Conservation (phyloP, 805 yeast species). For the Hanseniaspora valbyensis region DNA sequence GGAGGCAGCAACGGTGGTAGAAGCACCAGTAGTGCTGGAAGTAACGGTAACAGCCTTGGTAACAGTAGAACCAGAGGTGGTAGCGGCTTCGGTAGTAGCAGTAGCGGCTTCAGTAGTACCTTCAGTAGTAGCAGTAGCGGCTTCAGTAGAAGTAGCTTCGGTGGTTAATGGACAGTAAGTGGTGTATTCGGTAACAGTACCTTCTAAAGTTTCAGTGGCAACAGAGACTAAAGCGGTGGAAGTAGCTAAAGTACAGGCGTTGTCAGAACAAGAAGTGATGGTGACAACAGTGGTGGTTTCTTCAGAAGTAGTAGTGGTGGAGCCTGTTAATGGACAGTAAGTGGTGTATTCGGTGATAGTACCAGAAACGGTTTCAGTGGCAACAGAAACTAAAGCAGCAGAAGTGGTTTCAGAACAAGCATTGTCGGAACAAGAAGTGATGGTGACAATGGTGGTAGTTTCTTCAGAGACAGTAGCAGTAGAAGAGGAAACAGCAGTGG, state of each 20-base stretch:
- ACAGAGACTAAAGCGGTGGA: slow-evolving; percentile 30
- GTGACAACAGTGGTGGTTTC: slow-evolving; percentile 29
- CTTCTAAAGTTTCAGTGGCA: slow-evolving; percentile 29
- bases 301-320: slow-evolving; percentile 22
- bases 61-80: background rate
- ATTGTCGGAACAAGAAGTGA: background rate
- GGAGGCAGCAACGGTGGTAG: background rate
- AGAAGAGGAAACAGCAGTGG: background rate
- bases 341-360: slow-evolving; percentile 22
- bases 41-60: background rate
- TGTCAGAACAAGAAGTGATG: slow-evolving; percentile 29
- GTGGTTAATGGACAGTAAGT: slow-evolving; percentile 71
- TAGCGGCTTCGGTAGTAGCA: background rate
- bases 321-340: too few species aligned
- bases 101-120: background rate
- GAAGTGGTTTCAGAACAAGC: background rate
- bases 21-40: background rate
- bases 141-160: slow-evolving; percentile 29
- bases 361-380: slow-evolving; percentile 31
- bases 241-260: slow-evolving; percentile 27
- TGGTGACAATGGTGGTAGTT: background rate
- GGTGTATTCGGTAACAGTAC: slow-evolving; percentile 50
- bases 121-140: slow-evolving; percentile 19
- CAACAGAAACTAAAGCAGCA: background rate
- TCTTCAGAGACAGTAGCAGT: background rate